Evolutionary conservation across 2,329 filamentous ascomycete genomes (phyloP).

Genomic region (Rhinocladiella mackenziei): DNA sequence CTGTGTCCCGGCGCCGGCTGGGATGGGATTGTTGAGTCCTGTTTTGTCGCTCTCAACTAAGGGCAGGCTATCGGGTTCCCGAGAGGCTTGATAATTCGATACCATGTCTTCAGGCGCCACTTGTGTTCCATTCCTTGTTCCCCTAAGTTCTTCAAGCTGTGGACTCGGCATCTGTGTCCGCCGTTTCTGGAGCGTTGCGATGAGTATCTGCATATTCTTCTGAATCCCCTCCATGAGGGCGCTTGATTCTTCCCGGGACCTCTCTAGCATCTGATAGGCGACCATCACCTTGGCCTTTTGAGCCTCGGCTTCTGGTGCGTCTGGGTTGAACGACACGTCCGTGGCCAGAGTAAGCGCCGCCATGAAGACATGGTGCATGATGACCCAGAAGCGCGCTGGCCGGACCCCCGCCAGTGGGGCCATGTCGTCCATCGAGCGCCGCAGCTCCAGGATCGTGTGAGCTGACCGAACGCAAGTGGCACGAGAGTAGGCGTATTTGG

Average conservation of each 20-base stretch:
- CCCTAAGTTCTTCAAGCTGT: background rate
- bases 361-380: conserved; percentile 6
- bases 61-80: background rate
- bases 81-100: background rate
- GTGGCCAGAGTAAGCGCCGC: conserved; percentile 3
- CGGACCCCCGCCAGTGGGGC: background rate
- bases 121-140: background rate
- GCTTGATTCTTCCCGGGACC: conserved; percentile 1
- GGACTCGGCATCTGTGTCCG: background rate
- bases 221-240: conserved; percentile 2
- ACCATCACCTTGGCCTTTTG: conserved; percentile 3
- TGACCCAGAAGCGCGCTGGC: background rate
- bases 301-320: background rate
- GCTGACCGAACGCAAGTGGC: conserved; percentile 1
- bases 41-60: background rate
- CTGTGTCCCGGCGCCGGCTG: background rate
- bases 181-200: conserved; percentile 3
- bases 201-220: conserved; percentile 3
- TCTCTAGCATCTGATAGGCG: conserved; percentile 1
- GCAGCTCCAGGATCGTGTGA: conserved; percentile 1
- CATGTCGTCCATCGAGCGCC: conserved; percentile 1
- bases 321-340: conserved; percentile 2
- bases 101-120: background rate
- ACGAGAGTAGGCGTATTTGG: conserved; percentile 1
- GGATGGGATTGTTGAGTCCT: background rate